Evolutionary conservation across 2,329 filamentous ascomycete genomes (phyloP), one percentile per base, ranked within the genome.

Genomic region (Ceratocystis diversiconidia): DNA sequence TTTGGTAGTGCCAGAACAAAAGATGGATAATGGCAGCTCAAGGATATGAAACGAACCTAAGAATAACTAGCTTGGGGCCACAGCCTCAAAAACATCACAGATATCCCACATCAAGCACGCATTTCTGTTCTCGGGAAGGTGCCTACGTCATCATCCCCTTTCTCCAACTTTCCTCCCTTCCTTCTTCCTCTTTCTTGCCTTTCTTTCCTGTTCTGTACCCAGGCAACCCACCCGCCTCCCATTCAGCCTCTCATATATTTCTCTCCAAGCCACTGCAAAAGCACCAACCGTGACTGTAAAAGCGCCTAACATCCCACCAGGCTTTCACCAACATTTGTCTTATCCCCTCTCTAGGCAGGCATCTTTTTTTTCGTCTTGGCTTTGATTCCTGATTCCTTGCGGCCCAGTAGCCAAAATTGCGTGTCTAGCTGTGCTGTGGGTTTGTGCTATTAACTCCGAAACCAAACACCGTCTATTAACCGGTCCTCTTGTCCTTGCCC

Each of bases 81-180:
- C 36, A 41, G 36, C 36, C 36, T 12, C 36, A 41, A 4, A 52
- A 22, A n/a, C 8, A 52, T 4, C 48, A 15, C 48, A 28, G n/a
- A 25, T 12, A 52, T 10, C 7, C n/a, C 5, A 52, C 7, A 22
- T 12, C 48, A 46, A n/a, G 22, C 5, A 5, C 15, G 15, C 17
- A n/a, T n/a, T 15, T 48, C 3, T 25, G 3, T 19, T 19, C 32
- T 19, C 7, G 7, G 44, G 44, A 59, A 59, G 55, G 55, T 5
- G n/a, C 30, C 15, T 59, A 59, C 55, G 55, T 59, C 55, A 59
- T 59, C 55, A 8, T 59, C 55, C 28, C 55, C 55, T 59, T 59
- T 59, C 55, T n/a, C 28, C 55, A 59, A 59, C 55, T 32, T 25
- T 17, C 1, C 8, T 25, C 28, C 52, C 25, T n/a, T 25, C 15